Conservation (phyloP, 257 asterid species). For the Solanum appendiculatum region DNA sequence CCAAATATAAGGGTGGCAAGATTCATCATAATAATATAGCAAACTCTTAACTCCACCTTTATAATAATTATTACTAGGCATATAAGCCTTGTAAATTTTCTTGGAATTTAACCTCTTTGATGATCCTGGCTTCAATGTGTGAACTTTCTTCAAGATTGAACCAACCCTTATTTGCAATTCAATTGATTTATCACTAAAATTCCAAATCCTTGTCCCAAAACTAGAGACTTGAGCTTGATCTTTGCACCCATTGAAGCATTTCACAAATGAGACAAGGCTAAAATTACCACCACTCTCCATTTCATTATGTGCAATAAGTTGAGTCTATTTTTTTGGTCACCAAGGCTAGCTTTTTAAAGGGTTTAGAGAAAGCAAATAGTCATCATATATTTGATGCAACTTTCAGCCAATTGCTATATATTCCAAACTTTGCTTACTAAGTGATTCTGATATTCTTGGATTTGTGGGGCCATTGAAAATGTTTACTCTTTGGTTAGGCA, state of each 20-base stretch:
- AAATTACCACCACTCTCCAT: slow-evolving; percentile 16
- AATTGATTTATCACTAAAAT: slow-evolving; percentile 48
- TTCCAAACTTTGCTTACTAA: background rate
- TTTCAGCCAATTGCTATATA: background rate
- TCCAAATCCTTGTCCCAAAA: slow-evolving; percentile 69
- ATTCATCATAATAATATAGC: slow-evolving; percentile 69
- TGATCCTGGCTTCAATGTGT: slow-evolving; percentile 64
- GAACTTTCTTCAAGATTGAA: slow-evolving; percentile 60
- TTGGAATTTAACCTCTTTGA: slow-evolving; percentile 64
- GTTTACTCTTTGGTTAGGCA: background rate
- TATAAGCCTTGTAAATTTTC: slow-evolving; percentile 68
- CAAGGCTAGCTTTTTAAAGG: background rate
- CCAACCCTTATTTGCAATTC: slow-evolving; percentile 80
- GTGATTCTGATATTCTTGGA: slow-evolving; percentile 4
- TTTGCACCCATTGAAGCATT: slow-evolving; percentile 62
- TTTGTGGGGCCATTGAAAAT: background rate
- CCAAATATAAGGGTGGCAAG: slow-evolving; percentile 93
- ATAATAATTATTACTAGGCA: slow-evolving; percentile 36
- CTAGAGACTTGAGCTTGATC: slow-evolving; percentile 56
- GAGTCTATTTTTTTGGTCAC: background rate
- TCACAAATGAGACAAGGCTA: slow-evolving; percentile 35
- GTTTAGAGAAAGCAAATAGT: background rate
- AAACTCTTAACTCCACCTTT: slow-evolving; percentile 45
- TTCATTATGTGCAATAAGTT: background rate
- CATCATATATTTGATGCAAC: background rate